Conservation (phyloP, 306 rosid species). For the Dalbergia oliveri region DNA sequence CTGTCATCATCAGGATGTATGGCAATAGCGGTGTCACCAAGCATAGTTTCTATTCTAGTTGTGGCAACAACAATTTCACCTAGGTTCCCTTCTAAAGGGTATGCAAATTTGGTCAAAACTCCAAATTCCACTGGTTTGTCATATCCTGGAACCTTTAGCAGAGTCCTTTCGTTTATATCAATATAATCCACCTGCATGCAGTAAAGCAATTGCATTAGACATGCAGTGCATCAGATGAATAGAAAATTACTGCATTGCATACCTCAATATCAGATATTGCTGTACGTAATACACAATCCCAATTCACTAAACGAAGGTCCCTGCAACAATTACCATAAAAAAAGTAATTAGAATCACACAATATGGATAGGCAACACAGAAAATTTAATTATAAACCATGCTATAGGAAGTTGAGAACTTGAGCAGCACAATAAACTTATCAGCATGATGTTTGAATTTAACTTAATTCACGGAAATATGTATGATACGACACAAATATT, state of each 20-base stretch:
- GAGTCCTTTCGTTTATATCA: conserved; percentile 81
- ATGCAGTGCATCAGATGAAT: conserved; percentile 12
- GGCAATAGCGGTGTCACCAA: conserved; percentile 96
- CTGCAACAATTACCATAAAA: conserved; percentile 52
- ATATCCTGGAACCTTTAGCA: conserved; percentile 80
- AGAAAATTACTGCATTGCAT: conserved; percentile 29
- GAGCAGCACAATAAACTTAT: conserved; percentile 13
- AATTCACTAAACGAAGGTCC: conserved; percentile 91
- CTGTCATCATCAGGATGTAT: conserved; percentile 81
- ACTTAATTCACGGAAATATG: conserved; percentile 14
- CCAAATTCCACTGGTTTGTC: conserved; percentile 89
- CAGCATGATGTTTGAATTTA: neutral
- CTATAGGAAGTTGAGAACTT: conserved; percentile 22
- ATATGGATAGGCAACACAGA: conserved; percentile 10
- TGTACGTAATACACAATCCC: conserved; percentile 92
- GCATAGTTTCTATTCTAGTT: conserved; percentile 96
- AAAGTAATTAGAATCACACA: neutral
- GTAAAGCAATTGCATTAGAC: conserved; percentile 38
- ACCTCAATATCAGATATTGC: conserved; percentile 99
- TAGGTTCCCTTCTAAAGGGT: conserved; percentile 77
- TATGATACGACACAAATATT: neutral
- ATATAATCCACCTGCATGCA: conserved; percentile 84
- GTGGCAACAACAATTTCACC: conserved; percentile 98
- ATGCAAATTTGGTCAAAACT: conserved; percentile 85
- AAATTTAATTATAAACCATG: neutral